A percentile compares a stretch with the other conserved stretches of the same genome.
These are phyloP conservation scores for Apiospora phragmitis DNA, from an alignment of 2,329 filamentous ascomycete genomes.

Conservation along the genomic window DNA sequence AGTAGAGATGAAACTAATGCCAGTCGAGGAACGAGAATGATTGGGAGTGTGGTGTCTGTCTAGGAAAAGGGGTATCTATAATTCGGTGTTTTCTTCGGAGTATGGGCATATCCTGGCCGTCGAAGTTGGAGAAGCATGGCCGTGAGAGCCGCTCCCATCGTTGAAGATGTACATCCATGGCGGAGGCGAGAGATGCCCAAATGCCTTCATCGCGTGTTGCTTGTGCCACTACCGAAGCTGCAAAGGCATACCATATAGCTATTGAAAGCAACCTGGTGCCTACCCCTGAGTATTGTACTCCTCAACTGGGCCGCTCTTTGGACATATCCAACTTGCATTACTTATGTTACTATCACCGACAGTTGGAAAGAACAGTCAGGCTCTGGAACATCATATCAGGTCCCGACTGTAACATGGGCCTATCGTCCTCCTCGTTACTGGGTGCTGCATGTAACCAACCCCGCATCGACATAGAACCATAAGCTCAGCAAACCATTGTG, in stretches of 20 bases:
- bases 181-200: slow-evolving; percentile 18
- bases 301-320: neutral
- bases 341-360: neutral
- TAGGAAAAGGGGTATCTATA: too few species aligned
- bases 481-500: neutral
- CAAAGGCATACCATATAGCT: neutral
- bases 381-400: too few species aligned
- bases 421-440: neutral
- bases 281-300: neutral
- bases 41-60: too few species aligned
- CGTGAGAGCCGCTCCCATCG: slow-evolving; percentile 23
- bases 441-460: neutral
- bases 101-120: too few species aligned
- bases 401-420: neutral
- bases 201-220: neutral
- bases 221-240: neutral
- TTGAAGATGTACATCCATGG: slow-evolving; percentile 23
- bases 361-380: too few species aligned
- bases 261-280: neutral
- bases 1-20: too few species aligned
- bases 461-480: neutral
- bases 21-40: too few species aligned
- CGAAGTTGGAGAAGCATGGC: slow-evolving; percentile 30
- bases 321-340: neutral
- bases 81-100: too few species aligned